Conservation (phyloP, 2,329 filamentous ascomycete species). For the Fusarium nelsonii region DNA sequence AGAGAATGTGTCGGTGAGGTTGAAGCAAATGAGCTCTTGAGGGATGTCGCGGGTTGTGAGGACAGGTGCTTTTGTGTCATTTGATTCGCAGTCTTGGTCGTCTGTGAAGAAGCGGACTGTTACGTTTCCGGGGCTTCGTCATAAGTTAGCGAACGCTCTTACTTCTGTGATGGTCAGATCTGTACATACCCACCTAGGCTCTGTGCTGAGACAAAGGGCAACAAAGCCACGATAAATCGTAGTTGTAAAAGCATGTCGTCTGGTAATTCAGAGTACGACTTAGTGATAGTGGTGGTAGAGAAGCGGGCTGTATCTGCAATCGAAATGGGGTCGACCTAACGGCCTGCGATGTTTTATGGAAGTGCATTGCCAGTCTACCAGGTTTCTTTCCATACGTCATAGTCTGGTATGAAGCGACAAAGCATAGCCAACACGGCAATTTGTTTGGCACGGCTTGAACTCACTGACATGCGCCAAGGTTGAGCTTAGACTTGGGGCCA, state of each 20-base stretch:
- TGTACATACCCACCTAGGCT: background rate
- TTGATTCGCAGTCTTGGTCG: background rate
- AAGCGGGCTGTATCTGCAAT: background rate
- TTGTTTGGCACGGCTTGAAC: background rate
- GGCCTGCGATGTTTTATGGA: background rate
- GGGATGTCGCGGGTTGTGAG: background rate
- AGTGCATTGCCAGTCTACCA: background rate
- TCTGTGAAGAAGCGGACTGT: background rate
- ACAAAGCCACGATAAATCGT: accelerated
- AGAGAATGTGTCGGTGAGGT: background rate
- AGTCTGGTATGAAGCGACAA: background rate
- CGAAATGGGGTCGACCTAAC: background rate
- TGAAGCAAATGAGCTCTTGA: background rate
- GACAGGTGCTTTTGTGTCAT: background rate
- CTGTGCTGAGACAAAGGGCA: background rate
- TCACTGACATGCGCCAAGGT: background rate
- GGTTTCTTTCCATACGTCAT: background rate
- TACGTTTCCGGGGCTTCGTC: accelerated
- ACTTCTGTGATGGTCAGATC: background rate
- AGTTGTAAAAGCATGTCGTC: background rate
- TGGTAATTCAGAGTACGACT: accelerated
- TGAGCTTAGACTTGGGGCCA: background rate
- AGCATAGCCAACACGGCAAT: background rate
- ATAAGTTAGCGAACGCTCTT: background rate
- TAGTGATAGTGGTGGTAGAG: background rate